Evolutionary conservation across 306 rosid species (phyloP), one percentile per base, ranked within the genome.

Genomic region (Astragalus membranaceus): DNA sequence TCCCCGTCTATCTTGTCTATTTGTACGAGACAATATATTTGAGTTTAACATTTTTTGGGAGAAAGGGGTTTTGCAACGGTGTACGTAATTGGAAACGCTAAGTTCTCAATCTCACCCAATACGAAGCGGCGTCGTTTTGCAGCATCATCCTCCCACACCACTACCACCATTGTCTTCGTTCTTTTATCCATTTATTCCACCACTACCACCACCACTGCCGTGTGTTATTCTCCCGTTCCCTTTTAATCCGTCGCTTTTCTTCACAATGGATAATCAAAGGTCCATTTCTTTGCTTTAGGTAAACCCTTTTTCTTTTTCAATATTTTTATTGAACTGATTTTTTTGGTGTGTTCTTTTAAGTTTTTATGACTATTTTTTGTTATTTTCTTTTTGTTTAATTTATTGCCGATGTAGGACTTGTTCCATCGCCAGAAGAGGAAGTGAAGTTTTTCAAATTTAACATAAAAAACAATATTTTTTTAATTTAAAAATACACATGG

Each of bases 201-300:
- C 54, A 3, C 63, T 50, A 33, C 69, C 77, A 5, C 77, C 49
- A 42, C 49, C 70, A 0, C 65, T 64, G n/a, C 59, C 70, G 10
- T 39, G 70, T 67, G 75, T 53, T 50, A 23, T 73, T 50, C 62
- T 68, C 69, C 74, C 64, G 0, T 55, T 41, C 26, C 61, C 63
- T 15, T 5, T 51, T n/a, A 58, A 76, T 4, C 75, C 69, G 0
- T 70, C 80, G 8, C 32, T 70, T 4, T 7, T 75, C 16, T 64
- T 56, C 17, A 3, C 12, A 32, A 70, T 78, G 69, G 83, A 78
- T 1, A 69, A 75, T 23, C 75, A 52, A 13, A 78, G 86, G 66
- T 74, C 83, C 12, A 43, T 58, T 35, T 74, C 86, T 57, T 67
- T 82, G 58, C 58, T 52, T 57, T 80, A 70, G 86, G 86, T 82